Evolutionary conservation across 257 asterid genomes (phyloP), one percentile per base, ranked within the genome.

Genomic region (Gynochthodes officinalis): DNA sequence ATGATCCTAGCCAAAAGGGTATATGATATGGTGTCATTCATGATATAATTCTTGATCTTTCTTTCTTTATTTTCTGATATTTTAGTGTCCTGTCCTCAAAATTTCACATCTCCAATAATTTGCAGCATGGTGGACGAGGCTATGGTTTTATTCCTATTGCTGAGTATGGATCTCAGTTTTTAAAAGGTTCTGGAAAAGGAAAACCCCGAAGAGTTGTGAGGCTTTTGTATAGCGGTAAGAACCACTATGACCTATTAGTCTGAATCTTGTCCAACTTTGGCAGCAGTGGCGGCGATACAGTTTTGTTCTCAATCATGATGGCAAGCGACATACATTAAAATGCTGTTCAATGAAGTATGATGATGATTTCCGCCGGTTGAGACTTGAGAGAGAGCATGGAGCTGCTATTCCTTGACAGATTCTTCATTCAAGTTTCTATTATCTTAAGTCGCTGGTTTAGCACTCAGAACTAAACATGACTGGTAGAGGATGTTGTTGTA

Each of bases 91-190:
- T 8, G 7, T 25, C 54, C 49, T 37, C 19, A 40, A n/a, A n/a
- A n/a, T 15, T 28, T 7, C 19, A 25, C 27, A 15, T 0, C 33
- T 13, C 35, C 11, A 58, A 54, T 76, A 77, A 60, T 66, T 27
- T 83, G 91, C 89, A 91, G 99, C 95, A 84, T 58, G 88, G 95
- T 67, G 90, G 97, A 70, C 39, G 87, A 77, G 99, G 99, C 37
- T 79, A 80, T 19, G 96, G 97, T 73, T 91, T 89, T 84, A 86
- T 91, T 76, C 97, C 98, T 4, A 94, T 94, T 81, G 97, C 96
- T 78, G 97, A 94, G 81, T 94, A 94, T 58, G 99, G 99, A 69
- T 78, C 87, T 0, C 90, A 91, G 79, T 88, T 88, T 80, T 80
- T 73, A 16, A 79, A 80, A 83, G 87, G 80, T 39, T 69, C 61